These are phyloP conservation scores for Hanseniaspora singularis DNA, from an alignment of 805 yeast genomes.

Conservation along the genomic window DNA sequence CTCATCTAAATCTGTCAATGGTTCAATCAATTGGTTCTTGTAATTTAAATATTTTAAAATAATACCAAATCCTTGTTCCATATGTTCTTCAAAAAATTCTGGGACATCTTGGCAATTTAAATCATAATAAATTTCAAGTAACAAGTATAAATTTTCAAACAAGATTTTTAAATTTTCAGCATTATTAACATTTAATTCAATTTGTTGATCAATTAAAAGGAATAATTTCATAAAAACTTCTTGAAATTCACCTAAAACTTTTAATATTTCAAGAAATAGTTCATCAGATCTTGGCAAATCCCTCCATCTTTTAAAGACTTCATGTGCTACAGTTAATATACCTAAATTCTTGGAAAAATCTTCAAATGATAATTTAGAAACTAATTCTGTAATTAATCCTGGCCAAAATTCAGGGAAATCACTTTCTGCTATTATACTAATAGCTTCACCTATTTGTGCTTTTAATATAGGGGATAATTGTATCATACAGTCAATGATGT, in stretches of 20 bases:
- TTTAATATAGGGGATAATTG: conserved; percentile 66
- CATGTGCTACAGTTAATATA: conserved; percentile 82
- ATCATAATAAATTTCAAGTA: conserved; percentile 78
- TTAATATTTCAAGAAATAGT: conserved; percentile 70
- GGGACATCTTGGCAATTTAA: conserved; percentile 97
- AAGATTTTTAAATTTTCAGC: conserved; percentile 42
- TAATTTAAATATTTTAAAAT: conserved; percentile 70
- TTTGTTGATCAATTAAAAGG: conserved; percentile 51
- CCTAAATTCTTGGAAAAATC: conserved; percentile 72
- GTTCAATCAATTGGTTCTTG: conserved; percentile 39
- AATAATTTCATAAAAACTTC: conserved; percentile 66
- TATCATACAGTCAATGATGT: conserved; percentile 80
- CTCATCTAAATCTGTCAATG: conserved; percentile 23
- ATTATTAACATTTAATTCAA: conserved; percentile 37
- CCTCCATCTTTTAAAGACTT: conserved; percentile 94
- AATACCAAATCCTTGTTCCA: conserved; percentile 62
- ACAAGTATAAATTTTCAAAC: conserved; percentile 57
- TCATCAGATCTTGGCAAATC: conserved; percentile 87
- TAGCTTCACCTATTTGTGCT: conserved; percentile 88
- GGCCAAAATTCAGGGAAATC: conserved; percentile 93
- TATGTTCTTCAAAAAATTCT: conserved; percentile 89
- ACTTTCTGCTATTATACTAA: conserved; percentile 83
- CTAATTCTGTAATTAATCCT: conserved; percentile 59
- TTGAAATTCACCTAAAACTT: conserved; percentile 75
- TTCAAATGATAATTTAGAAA: conserved; percentile 47